Evolutionary conservation across 23 red algal species (phyloP).

Genomic region (Cyanidiococcus yangmingshanensis): DNA sequence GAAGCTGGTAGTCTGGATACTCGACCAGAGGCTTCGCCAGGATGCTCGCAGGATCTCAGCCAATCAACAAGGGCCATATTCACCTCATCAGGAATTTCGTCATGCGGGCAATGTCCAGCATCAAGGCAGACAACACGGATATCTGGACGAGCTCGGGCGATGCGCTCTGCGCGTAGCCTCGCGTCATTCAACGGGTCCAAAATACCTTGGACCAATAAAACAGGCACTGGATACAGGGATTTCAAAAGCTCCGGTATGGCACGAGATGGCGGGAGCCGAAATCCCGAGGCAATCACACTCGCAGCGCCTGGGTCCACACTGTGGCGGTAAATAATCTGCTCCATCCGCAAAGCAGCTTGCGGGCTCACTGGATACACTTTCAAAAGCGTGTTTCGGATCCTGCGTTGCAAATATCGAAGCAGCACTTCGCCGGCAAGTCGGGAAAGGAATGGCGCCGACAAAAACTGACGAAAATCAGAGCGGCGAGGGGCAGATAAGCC

Average conservation of each 20-base stretch:
- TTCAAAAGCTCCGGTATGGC: constrained; percentile 37
- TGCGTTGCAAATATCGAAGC: constrained; percentile 31
- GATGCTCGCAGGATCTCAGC: constrained; percentile 12
- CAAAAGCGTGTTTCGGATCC: constrained; percentile 43
- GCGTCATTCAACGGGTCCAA: constrained; percentile 61
- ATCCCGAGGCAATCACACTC: constrained; percentile 50
- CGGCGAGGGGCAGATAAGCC: neutral
- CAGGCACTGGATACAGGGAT: constrained; percentile 33
- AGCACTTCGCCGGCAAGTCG: constrained; percentile 30
- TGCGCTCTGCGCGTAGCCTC: constrained; percentile 23
- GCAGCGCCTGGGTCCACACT: constrained; percentile 53
- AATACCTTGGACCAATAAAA: constrained; percentile 56
- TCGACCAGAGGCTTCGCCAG: neutral
- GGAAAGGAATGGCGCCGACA: neutral
- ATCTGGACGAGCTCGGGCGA: constrained; percentile 24
- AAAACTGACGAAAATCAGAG: neutral
- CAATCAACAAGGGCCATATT: constrained; percentile 23
- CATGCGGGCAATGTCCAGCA: constrained; percentile 58
- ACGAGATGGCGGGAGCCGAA: constrained; percentile 36
- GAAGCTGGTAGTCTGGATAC: no score
- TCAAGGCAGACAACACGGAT: constrained; percentile 34
- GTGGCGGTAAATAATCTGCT: constrained; percentile 34
- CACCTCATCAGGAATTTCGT: constrained; percentile 28
- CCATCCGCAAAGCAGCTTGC: constrained; percentile 30
- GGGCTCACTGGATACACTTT: constrained; percentile 56